phyloP scores from a whole-genome alignment of 2,329 filamentous ascomycete genomes.

The Penicillium rolfsii region DNA sequence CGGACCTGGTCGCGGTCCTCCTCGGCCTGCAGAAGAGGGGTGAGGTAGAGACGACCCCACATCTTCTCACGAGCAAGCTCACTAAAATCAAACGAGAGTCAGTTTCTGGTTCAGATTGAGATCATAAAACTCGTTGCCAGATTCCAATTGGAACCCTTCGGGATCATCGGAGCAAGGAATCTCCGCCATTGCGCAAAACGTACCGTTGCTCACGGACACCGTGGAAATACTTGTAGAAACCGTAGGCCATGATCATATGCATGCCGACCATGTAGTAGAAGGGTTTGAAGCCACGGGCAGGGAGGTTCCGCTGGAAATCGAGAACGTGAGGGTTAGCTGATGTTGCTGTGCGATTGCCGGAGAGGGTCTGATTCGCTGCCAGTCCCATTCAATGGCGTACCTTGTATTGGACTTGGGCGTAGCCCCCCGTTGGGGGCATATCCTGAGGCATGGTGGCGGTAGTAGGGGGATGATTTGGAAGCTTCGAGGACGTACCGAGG shows the following conservation, averaged over 20 bases:
- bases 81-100: slow-evolving; percentile 52
- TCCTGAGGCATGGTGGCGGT: slow-evolving; percentile 82
- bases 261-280: slow-evolving; percentile 75
- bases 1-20: slow-evolving; percentile 95
- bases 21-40: slow-evolving; percentile 91
- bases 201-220: slow-evolving; percentile 93
- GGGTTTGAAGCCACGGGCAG: slow-evolving; percentile 86
- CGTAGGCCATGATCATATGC: slow-evolving; percentile 79
- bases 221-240: slow-evolving; percentile 82
- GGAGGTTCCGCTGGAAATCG: slow-evolving; percentile 76
- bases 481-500: slow-evolving; percentile 24
- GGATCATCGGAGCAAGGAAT: slow-evolving; percentile 16
- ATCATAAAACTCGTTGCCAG: neutral
- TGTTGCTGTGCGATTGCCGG: slow-evolving; percentile 4
- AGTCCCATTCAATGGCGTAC: slow-evolving; percentile 53
- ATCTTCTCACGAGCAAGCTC: slow-evolving; percentile 97
- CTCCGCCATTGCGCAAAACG: slow-evolving; percentile 38
- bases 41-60: slow-evolving; percentile 95
- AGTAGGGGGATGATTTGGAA: slow-evolving; percentile 29
- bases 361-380: slow-evolving; percentile 6
- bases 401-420: slow-evolving; percentile 96
- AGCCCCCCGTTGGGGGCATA: slow-evolving; percentile 93
- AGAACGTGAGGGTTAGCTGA: slow-evolving; percentile 12
- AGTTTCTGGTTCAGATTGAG: slow-evolving; percentile 2
- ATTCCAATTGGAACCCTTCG: slow-evolving; percentile 18